A percentile compares a stretch with the other conserved stretches of the same genome.
Evolutionary conservation across 2,329 filamentous ascomycete species (phyloP).

Genomic region (Colletotrichum ledebouriae): DNA sequence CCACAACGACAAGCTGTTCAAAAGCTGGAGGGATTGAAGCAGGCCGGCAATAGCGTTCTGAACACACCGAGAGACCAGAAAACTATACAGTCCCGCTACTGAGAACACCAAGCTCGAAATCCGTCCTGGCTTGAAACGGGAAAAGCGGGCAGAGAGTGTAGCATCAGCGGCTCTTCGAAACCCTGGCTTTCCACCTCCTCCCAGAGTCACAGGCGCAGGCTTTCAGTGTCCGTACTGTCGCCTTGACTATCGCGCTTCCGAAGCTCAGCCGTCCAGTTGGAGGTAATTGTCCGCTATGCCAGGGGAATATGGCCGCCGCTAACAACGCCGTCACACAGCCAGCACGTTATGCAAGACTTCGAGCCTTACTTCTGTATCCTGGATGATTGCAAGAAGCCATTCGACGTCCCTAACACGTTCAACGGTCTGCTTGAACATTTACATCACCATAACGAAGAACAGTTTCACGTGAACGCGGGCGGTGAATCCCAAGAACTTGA

Average conservation of each 20-base stretch:
- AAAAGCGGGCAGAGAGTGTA: neutral
- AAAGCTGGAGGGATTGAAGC: too few relatives aligned
- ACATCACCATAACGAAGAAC: too few relatives aligned
- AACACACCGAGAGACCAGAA: neutral
- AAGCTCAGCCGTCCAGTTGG: accelerated
- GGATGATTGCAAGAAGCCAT: too few relatives aligned
- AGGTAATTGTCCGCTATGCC: neutral
- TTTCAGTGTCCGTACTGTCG: neutral
- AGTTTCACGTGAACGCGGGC: too few relatives aligned
- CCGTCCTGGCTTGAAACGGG: accelerated
- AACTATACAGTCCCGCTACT: neutral
- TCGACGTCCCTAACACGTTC: too few relatives aligned
- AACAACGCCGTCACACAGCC: accelerated
- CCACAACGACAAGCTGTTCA: accelerated
- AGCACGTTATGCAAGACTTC: neutral
- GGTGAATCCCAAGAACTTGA: too few relatives aligned
- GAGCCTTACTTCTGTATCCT: neutral
- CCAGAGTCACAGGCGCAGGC: neutral
- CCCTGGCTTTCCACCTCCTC: neutral
- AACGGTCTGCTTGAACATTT: too few relatives aligned
- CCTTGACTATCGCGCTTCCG: accelerated
- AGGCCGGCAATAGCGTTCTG: accelerated
- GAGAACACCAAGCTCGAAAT: neutral
- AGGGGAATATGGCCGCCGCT: neutral
- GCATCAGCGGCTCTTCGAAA: neutral